These are phyloP conservation scores for Sporothrix protearum DNA, from an alignment of 2,329 filamentous ascomycete species.

Conservation along the genomic window DNA sequence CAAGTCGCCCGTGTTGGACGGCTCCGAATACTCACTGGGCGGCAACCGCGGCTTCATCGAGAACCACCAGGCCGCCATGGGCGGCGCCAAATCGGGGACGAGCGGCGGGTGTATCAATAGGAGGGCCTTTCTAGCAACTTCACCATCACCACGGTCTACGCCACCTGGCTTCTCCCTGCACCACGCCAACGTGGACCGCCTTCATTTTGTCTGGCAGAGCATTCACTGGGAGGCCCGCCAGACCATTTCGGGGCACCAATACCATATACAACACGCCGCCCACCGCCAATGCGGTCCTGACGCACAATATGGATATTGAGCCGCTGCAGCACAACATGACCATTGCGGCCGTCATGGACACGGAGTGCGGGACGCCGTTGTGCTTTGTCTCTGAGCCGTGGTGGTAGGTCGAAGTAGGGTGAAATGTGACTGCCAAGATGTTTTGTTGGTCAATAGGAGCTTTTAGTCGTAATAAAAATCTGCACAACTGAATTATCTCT, in stretches of 20 bases:
- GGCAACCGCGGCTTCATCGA: conserved; percentile 39
- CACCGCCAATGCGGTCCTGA: conserved; percentile 40
- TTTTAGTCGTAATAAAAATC: too few relatives aligned
- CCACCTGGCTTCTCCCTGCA: conserved; percentile 48
- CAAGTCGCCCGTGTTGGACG: conserved; percentile 42
- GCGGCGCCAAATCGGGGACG: conserved; percentile 19
- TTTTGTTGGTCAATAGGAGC: too few relatives aligned
- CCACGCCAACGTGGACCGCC: conserved; percentile 46
- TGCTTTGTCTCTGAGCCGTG: conserved; percentile 43
- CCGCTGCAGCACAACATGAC: conserved; percentile 28
- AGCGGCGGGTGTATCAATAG: conserved; percentile 35
- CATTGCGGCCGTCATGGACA: conserved; percentile 39
- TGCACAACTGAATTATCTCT: too few relatives aligned
- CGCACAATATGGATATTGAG: conserved; percentile 36
- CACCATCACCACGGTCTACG: conserved; percentile 39
- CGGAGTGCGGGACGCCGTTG: conserved; percentile 39
- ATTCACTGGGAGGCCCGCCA: conserved; percentile 39
- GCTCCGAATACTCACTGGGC: conserved; percentile 41
- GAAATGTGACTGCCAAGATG: too few relatives aligned
- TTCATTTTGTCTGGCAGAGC: conserved; percentile 50
- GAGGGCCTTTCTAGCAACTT: conserved; percentile 33
- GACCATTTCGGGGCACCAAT: conserved; percentile 40
- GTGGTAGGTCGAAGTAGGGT: too few relatives aligned
- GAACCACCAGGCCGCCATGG: conserved; percentile 17
- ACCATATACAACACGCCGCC: conserved; percentile 40